phyloP scores from a whole-genome alignment of 2,329 filamentous ascomycete species.

The Dryadomyces quercus-mongolicae region DNA sequence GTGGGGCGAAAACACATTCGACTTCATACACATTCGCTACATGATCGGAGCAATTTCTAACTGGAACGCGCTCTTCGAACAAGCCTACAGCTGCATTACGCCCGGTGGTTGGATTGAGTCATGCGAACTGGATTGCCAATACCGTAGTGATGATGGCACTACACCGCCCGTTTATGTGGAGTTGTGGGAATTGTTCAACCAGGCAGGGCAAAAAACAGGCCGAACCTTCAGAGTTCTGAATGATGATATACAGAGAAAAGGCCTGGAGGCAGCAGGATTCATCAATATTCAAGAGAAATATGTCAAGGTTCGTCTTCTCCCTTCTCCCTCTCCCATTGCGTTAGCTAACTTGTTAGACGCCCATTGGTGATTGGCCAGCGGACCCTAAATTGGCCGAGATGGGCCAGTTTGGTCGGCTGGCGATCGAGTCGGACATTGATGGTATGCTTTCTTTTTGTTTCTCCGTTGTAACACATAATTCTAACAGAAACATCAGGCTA shows the following conservation, averaged over 20 bases:
- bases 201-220: constrained; percentile 30
- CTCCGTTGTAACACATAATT: too few relatives aligned
- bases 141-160: constrained; percentile 15
- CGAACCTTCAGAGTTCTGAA: constrained; percentile 37
- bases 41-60: constrained; percentile 41
- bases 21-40: constrained; percentile 45
- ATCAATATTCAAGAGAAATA: constrained; percentile 40
- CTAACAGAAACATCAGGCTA: too few relatives aligned
- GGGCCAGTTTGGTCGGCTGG: constrained; percentile 10
- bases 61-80: constrained; percentile 32
- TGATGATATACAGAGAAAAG: constrained; percentile 36
- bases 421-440: too few relatives aligned
- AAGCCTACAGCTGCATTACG: constrained; percentile 14
- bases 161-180: constrained; percentile 6
- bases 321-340: too few relatives aligned
- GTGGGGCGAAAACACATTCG: constrained; percentile 34
- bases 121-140: constrained; percentile 5
- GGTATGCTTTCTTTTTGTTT: too few relatives aligned
- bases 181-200: not conserved
- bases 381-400: constrained; percentile 17
- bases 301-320: constrained; percentile 20
- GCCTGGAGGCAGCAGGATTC: constrained; percentile 43
- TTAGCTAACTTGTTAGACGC: too few relatives aligned
- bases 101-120: constrained; percentile 19
- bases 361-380: constrained; percentile 22